phyloP scores from a whole-genome alignment of 495 filamentous ascomycete species.

The Penicillium canariense region DNA sequence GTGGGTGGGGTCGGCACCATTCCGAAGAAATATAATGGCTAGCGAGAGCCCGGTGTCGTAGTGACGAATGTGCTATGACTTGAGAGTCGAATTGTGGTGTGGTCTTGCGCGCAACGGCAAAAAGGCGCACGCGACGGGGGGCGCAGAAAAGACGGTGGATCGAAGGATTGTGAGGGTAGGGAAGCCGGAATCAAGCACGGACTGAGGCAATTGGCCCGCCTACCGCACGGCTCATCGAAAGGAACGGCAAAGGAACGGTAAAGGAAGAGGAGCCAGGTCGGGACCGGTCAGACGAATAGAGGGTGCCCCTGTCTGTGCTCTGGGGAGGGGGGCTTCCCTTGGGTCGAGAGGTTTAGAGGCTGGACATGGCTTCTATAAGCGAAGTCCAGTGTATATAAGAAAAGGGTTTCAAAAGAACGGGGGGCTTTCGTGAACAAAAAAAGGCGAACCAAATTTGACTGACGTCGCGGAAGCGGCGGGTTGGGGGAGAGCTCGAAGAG shows the following conservation, averaged over 20 bases:
- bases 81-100: background rate
- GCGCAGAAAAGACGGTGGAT: background rate
- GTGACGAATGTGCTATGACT: background rate
- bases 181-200: slow-evolving; percentile 27
- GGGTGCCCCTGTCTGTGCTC: slow-evolving; percentile 30
- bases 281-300: slow-evolving; percentile 9
- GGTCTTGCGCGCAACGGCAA: background rate
- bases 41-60: background rate
- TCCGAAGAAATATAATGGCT: background rate
- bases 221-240: slow-evolving; percentile 10
- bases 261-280: slow-evolving; percentile 2
- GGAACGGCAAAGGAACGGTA: too few species aligned
- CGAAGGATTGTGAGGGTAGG: slow-evolving; percentile 6
- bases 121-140: background rate
- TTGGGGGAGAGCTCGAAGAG: slow-evolving; percentile 29
- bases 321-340: slow-evolving; percentile 27
- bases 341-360: slow-evolving; percentile 18
- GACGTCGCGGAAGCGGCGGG: slow-evolving; percentile 40
- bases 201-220: slow-evolving; percentile 16
- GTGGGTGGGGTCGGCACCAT: slow-evolving; percentile 8
- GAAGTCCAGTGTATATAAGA: background rate
- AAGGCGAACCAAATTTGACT: slow-evolving; percentile 18
- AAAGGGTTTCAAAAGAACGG: slow-evolving; percentile 9
- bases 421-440: slow-evolving; percentile 6
- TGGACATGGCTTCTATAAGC: slow-evolving; percentile 23